These are phyloP conservation scores for Pseudozyma sp. DNA, from an alignment of 1,284 basidiomycete genomes.

Conservation along the genomic window DNA sequence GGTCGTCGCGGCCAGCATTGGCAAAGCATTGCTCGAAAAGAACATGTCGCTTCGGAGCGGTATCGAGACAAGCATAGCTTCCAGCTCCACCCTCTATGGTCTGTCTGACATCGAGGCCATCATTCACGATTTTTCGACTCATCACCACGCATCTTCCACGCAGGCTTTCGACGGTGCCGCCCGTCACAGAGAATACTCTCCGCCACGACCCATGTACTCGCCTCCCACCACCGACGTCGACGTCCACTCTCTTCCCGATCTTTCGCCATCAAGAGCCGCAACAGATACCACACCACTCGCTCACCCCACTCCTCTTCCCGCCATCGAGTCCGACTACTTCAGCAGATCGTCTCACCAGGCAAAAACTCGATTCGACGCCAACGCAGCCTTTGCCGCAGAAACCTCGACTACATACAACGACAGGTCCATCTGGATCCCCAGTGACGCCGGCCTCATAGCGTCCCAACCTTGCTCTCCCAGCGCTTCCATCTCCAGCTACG, in stretches of 20 bases:
- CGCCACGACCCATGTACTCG: slow-evolving; percentile 33
- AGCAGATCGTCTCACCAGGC: slow-evolving; percentile 4
- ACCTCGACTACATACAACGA: neutral
- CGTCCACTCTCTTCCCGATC: slow-evolving; percentile 19
- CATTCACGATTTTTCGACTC: slow-evolving; percentile 19
- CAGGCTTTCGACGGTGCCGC: neutral
- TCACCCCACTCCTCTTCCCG: slow-evolving; percentile 9
- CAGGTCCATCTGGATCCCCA: slow-evolving; percentile 31
- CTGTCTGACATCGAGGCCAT: slow-evolving; percentile 36
- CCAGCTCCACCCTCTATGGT: slow-evolving; percentile 35
- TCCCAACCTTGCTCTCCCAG: slow-evolving; percentile 48
- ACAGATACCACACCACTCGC: slow-evolving; percentile 33
- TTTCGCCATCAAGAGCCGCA: slow-evolving; percentile 19
- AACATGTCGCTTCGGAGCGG: slow-evolving; percentile 55
- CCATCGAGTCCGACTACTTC: slow-evolving; percentile 29
- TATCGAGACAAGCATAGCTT: slow-evolving; percentile 50
- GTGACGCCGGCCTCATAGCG: slow-evolving; percentile 30
- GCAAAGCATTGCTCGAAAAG: slow-evolving; percentile 62
- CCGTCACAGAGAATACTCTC: neutral
- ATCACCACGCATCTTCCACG: neutral
- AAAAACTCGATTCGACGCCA: neutral
- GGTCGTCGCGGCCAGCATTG: slow-evolving; percentile 60
- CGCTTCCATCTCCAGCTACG: slow-evolving; percentile 34
- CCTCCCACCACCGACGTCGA: slow-evolving; percentile 53
- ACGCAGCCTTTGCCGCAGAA: neutral